Evolutionary conservation across 345 rosid species (phyloP).

Genomic region (Sonneratia alba): DNA sequence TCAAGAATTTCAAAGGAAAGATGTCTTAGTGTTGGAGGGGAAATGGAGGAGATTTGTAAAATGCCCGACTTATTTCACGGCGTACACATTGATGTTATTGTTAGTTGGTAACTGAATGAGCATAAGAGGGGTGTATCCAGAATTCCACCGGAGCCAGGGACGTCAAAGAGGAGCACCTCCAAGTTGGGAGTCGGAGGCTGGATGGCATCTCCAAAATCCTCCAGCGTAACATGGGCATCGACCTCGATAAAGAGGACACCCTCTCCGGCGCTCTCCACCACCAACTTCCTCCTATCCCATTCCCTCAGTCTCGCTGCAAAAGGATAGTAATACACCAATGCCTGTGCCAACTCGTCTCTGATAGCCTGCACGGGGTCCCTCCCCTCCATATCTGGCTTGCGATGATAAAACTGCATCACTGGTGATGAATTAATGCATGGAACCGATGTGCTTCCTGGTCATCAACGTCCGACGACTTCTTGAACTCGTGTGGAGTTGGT

Average conservation of each 20-base stretch:
- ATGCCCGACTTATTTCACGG: too few species aligned
- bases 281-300: slow-evolving; percentile 28
- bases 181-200: slow-evolving; percentile 41
- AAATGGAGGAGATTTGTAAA: too few species aligned
- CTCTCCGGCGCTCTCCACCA: slow-evolving; percentile 47
- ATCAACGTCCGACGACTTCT: slow-evolving; percentile 43
- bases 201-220: slow-evolving; percentile 32
- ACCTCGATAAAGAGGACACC: slow-evolving; percentile 43
- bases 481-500: slow-evolving; percentile 36
- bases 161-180: slow-evolving; percentile 43
- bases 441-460: slow-evolving; percentile 40
- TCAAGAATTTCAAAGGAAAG: too few species aligned
- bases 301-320: slow-evolving; percentile 48
- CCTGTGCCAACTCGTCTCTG: slow-evolving; percentile 20
- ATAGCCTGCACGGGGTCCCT: slow-evolving; percentile 33
- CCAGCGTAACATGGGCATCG: slow-evolving; percentile 36
- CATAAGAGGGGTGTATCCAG: slow-evolving; percentile 29
- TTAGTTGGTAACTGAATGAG: slow-evolving; percentile 50
- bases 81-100: neutral
- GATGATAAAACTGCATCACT: slow-evolving; percentile 20
- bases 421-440: too few species aligned
- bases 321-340: slow-evolving; percentile 40
- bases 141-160: slow-evolving; percentile 33
- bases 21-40: too few species aligned
- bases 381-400: slow-evolving; percentile 16